phyloP scores from a whole-genome alignment of 805 yeast genomes.

The Metschnikowia vanudenii region DNA sequence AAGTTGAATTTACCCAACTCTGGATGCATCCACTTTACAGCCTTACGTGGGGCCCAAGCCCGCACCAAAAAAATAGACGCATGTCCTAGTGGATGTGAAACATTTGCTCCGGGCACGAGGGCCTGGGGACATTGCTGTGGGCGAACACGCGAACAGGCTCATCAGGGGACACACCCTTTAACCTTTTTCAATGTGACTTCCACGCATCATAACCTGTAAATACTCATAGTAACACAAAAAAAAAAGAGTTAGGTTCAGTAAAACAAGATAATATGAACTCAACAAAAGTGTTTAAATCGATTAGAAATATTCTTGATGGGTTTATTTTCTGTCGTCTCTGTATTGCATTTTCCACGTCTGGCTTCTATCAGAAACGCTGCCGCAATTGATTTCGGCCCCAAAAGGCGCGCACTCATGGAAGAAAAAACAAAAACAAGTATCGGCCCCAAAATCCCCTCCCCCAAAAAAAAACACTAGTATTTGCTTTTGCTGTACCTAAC shows the following conservation, averaged over 20 bases:
- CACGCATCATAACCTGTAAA: too few relatives aligned
- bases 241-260: not conserved
- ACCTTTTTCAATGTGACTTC: too few relatives aligned
- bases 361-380: not conserved
- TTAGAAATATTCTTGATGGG: not conserved
- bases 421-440: conserved; percentile 10
- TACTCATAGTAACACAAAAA: not conserved
- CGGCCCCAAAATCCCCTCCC: conserved; percentile 5
- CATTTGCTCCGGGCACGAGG: not conserved
- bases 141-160: too few relatives aligned
- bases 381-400: not conserved
- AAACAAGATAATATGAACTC: too few relatives aligned
- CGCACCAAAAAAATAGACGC: not conserved
- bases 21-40: not conserved
- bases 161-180: too few relatives aligned
- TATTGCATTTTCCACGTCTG: not conserved
- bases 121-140: too few relatives aligned
- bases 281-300: too few relatives aligned
- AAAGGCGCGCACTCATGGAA: conserved; percentile 7
- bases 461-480: conserved; percentile 1
- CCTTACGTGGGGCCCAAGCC: not conserved
- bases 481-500: conserved; percentile 1
- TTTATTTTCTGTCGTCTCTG: too few relatives aligned
- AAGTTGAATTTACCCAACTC: not conserved
- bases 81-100: not conserved